Conservation (phyloP, 2,329 filamentous ascomycete genomes). For the Neoarthrinium moseri region DNA sequence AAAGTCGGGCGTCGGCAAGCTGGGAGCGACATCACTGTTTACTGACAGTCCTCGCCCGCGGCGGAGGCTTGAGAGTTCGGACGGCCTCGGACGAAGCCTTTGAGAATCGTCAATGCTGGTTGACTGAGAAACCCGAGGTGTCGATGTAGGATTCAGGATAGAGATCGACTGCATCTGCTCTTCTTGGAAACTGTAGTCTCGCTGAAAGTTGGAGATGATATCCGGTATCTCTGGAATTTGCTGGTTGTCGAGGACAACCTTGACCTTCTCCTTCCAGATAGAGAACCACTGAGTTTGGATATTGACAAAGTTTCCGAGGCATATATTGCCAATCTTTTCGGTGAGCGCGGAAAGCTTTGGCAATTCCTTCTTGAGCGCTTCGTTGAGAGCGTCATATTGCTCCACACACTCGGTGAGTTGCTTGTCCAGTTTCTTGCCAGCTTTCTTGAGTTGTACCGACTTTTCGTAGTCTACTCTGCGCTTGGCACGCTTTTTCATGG, state of each 20-base stretch:
- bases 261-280: slow-evolving; percentile 82
- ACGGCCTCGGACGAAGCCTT: slow-evolving; percentile 47
- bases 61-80: slow-evolving; percentile 45
- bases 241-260: slow-evolving; percentile 66
- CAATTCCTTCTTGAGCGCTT: slow-evolving; percentile 88
- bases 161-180: slow-evolving; percentile 68
- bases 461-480: slow-evolving; percentile 87
- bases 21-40: slow-evolving; percentile 62
- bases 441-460: slow-evolving; percentile 72
- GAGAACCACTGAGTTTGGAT: slow-evolving; percentile 82
- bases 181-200: slow-evolving; percentile 76
- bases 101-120: slow-evolving; percentile 54
- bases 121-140: slow-evolving; percentile 56
- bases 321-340: slow-evolving; percentile 79
- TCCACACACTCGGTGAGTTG: slow-evolving; percentile 82
- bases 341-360: slow-evolving; percentile 81
- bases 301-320: slow-evolving; percentile 78
- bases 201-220: slow-evolving; percentile 74
- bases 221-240: slow-evolving; percentile 68
- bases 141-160: slow-evolving; percentile 74
- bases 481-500: slow-evolving; percentile 94
- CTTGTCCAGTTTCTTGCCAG: slow-evolving; percentile 82
- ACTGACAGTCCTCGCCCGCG: slow-evolving; percentile 60
- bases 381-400: slow-evolving; percentile 87
- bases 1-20: slow-evolving; percentile 65